Base-by-base conservation (phyloP, 2,329 filamentous ascomycete species). In the Lachnellula subtilissima region DNA sequence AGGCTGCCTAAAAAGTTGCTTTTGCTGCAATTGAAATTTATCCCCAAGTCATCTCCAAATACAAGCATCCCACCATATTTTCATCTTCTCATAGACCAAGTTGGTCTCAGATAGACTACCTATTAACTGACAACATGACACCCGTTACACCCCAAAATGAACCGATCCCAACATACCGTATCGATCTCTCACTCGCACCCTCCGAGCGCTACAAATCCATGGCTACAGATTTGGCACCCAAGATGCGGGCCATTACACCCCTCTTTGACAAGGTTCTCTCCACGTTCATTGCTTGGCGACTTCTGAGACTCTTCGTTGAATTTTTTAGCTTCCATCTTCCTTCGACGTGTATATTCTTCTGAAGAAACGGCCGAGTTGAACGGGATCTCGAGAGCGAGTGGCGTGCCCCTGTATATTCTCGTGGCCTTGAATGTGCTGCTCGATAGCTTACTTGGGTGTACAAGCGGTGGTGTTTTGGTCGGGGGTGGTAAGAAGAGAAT, bases 381-480 rank as follows among this genome's bases (percentile, higher is more conserved):
- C 3, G 84, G 84, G 0, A 83, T 88, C 37, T 75, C 77, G 25
- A 67, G 71, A 25, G 74, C 69, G 2, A 76, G 76, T 0, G 77
- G 75, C 0, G 72, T 87, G 3, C 74, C 79, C 1, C 72, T 87
- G 67, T 82, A 84, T 61, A 69, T 87, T 0, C 72, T 88, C 0
- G 77, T 88, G 2, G 78, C 78, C 2, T 77, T 86, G 62, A 88
- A 88, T 61, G 80, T 82, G 1, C 69, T 87, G 1, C 73, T 88
- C 1, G 85, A 88, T 63, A 70, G 81, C 5, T 72, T 88, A 37
- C 78, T 88, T 70, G 85, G 84, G 2, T 88, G 85, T 65, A 87
- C 84, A 1, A 85, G 81, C 58, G 81, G 81, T 22, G 81, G 75
- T 15, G 71, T 72, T 5, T 59, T 67, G 36, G 66, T 72, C 0